phyloP scores from a whole-genome alignment of 2,329 filamentous ascomycete genomes.

The Lachnellula willkommii region DNA sequence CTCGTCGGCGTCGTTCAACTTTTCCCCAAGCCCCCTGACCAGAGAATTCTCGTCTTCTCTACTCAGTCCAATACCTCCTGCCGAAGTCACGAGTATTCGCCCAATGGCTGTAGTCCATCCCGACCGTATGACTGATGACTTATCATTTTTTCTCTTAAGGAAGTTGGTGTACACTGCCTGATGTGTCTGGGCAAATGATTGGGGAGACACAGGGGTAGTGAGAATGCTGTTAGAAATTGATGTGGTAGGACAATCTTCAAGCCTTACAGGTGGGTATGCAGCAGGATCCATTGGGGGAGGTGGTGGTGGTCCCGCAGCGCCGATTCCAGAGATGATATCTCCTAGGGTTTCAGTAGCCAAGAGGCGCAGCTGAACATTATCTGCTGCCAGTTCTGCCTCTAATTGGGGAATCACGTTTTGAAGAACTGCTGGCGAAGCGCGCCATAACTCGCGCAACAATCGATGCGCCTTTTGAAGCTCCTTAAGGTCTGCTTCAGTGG shows the following conservation, averaged over 20 bases:
- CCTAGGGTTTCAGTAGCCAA: slow-evolving; percentile 92
- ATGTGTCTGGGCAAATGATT: slow-evolving; percentile 84
- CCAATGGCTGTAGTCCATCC: slow-evolving; percentile 82
- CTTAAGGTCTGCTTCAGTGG: slow-evolving; percentile 77
- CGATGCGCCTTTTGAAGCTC: slow-evolving; percentile 87
- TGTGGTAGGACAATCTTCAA: slow-evolving; percentile 52
- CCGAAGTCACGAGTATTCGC: slow-evolving; percentile 83
- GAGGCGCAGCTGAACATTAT: slow-evolving; percentile 79
- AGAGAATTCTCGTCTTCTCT: slow-evolving; percentile 74
- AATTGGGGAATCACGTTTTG: slow-evolving; percentile 92
- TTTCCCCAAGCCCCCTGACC: slow-evolving; percentile 68
- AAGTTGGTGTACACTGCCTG: slow-evolving; percentile 76
- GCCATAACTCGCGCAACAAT: slow-evolving; percentile 87
- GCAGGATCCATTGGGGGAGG: slow-evolving; percentile 69
- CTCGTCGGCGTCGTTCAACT: slow-evolving; percentile 83
- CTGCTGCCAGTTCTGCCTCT: slow-evolving; percentile 84
- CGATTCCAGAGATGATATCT: slow-evolving; percentile 90
- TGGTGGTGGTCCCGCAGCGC: slow-evolving; percentile 79
- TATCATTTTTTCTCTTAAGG: slow-evolving; percentile 79
- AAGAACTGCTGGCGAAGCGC: slow-evolving; percentile 79
- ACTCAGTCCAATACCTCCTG: slow-evolving; percentile 82
- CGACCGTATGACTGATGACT: slow-evolving; percentile 72
- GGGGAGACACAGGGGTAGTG: slow-evolving; percentile 77
- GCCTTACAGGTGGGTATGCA: slow-evolving; percentile 72
- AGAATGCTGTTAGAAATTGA: slow-evolving; percentile 56